These are phyloP conservation scores for Acacia crassicarpa DNA, from an alignment of 306 rosid genomes.

Conservation along the genomic window DNA sequence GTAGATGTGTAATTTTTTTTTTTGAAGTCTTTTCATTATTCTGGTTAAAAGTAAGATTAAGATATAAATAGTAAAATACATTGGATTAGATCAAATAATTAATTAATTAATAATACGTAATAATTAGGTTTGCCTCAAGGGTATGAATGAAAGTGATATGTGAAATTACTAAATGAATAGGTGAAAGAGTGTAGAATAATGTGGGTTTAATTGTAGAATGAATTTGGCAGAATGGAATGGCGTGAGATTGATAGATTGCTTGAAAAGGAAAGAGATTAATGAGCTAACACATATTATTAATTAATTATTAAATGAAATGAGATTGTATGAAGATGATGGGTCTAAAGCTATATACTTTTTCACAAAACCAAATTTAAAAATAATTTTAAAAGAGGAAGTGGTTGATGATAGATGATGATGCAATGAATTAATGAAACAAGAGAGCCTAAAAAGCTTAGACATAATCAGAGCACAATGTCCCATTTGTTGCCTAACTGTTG, in stretches of 20 bases:
- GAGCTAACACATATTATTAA: constrained; percentile 44
- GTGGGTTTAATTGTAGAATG: background rate
- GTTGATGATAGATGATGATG: constrained; percentile 46
- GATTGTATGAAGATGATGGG: constrained; percentile 37
- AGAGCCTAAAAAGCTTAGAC: constrained; percentile 43
- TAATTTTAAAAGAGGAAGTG: background rate
- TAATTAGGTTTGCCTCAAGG: background rate
- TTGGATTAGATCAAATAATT: background rate
- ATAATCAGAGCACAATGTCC: constrained; percentile 42
- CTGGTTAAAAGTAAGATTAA: background rate
- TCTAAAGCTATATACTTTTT: background rate
- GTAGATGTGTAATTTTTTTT: too few species aligned
- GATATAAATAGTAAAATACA: background rate
- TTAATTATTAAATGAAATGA: background rate
- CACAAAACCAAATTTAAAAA: background rate
- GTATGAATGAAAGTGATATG: background rate
- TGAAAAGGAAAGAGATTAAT: constrained; percentile 49
- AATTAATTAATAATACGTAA: background rate
- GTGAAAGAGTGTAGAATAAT: background rate
- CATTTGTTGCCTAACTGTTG: constrained; percentile 42
- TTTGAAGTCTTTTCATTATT: background rate
- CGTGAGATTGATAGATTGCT: constrained; percentile 40
- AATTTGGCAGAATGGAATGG: constrained; percentile 12
- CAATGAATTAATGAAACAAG: constrained; percentile 22
- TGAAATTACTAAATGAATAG: background rate